Percentiles rank a stretch among this genome's conserved stretches.
Conservation (phyloP, 352 stramenopile species). For the Pythium folliculosum region DNA sequence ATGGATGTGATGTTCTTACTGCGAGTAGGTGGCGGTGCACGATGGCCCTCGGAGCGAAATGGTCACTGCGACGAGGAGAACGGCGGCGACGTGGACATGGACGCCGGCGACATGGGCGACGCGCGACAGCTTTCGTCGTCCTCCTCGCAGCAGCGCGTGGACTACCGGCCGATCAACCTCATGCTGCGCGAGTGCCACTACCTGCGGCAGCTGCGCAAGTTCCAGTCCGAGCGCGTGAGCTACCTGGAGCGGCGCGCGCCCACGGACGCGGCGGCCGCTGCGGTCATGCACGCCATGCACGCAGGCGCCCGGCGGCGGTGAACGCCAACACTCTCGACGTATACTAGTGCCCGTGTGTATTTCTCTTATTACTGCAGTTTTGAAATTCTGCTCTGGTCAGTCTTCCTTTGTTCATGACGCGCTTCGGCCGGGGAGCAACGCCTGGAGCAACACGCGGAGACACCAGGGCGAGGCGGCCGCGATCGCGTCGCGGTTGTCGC, state of each 20-base stretch:
- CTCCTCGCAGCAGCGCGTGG: conserved; percentile 5
- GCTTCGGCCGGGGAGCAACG: too few species aligned
- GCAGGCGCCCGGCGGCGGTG: conserved; percentile 32
- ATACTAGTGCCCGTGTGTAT: too few species aligned
- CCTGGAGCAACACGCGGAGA: conserved; percentile 17
- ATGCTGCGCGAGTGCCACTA: conserved; percentile 77
- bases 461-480: conserved; percentile 10
- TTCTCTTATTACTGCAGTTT: too few species aligned
- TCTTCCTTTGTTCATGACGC: background rate
- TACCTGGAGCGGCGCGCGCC: conserved; percentile 44
- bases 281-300: conserved; percentile 30
- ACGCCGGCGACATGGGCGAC: conserved; percentile 11
- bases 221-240: conserved; percentile 61
- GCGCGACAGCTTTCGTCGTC: background rate
- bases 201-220: conserved; percentile 71
- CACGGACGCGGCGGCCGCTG: conserved; percentile 20
- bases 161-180: conserved; percentile 58
- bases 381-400: background rate
- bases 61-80: conserved; percentile 1
- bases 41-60: background rate
- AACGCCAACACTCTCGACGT: conserved; percentile 1
- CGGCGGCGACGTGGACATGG: conserved; percentile 17
- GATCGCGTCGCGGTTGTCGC: background rate
- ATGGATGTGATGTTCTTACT: too few species aligned
- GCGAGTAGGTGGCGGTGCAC: too few species aligned